Evolutionary conservation across 805 yeast species (phyloP), one percentile per base, ranked within the genome.

Genomic region (Ogataea nakhonphanomensis): DNA sequence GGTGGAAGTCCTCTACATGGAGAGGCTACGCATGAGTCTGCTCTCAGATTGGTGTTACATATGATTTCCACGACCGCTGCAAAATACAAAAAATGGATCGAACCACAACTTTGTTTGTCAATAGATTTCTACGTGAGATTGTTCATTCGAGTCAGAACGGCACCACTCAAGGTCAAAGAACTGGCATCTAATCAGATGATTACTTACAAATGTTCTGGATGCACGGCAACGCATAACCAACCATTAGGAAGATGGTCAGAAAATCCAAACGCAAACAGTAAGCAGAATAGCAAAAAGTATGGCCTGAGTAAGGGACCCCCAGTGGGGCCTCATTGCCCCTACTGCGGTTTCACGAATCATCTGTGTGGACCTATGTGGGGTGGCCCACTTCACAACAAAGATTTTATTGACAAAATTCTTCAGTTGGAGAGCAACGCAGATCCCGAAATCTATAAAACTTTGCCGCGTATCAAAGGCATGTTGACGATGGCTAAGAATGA

Each of bases 361-460:
- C 59, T 93, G 25, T 89, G 91, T 7, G 99, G 99, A 4, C 99
- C 99, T 45, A 85, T 93, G 96, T 93, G 95, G 85, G 89, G 80
- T 8, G 95, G 89, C 0, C 69, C 73, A 6, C 62, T 93, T 42
- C 98, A 91, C 55, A 74, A 83, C 55, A 58, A 61, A 20, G 77
- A 73, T 13, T 93, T 91, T 54, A 69, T 91, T 30, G 69, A 76
- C 21, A 75, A 69, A 49, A 71, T 90, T 33, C 69, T 87, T 39
- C 67, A 71, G 63, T 79, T 48, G 74, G 80, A 54, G 55, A 39
- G 41, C 3, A 20, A 65, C 57, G 71, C 79, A 15, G 78, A 73
- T 40, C 70, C 70, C 21, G 74, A 70, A 5, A 69, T 74, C 0
- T 93, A 87, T 60, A 84, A 83, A 34, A 93, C 99, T 0, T 70